These are phyloP conservation scores for Senna tora DNA, from an alignment of 306 rosid species.

Conservation along the genomic window DNA sequence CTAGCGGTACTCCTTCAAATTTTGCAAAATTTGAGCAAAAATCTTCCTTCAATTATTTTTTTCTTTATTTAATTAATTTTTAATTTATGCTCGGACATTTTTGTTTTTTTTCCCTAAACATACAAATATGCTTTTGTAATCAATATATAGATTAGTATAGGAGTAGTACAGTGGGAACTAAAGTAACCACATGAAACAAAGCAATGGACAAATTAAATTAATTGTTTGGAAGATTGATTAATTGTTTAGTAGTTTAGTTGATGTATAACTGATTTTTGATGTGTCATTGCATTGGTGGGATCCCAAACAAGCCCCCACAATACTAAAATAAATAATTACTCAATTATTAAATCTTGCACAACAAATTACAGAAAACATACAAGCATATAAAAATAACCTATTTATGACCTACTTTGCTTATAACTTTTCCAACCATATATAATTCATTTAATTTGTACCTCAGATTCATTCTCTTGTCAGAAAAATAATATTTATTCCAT, in stretches of 20 bases:
- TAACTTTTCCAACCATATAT: conserved; percentile 45
- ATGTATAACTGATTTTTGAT: conserved; percentile 14
- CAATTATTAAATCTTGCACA: conserved; percentile 38
- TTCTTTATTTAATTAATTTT: too few species aligned
- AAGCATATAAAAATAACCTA: conserved; percentile 11
- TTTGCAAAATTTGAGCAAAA: too few species aligned
- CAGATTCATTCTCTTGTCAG: conserved; percentile 17
- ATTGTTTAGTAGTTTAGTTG: too few species aligned
- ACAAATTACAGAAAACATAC: conserved; percentile 17
- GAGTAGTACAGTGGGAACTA: too few species aligned
- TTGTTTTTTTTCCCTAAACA: too few species aligned
- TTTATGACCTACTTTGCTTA: conserved; percentile 56
- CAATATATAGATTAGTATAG: too few species aligned
- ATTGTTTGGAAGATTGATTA: conserved; percentile 37
- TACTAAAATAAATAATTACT: conserved; percentile 26
- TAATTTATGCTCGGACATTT: too few species aligned
- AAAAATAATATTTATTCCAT: conserved; percentile 25
- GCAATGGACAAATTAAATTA: conserved; percentile 38
- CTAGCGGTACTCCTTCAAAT: too few species aligned
- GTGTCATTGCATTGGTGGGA: conserved; percentile 35
- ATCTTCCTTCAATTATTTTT: too few species aligned
- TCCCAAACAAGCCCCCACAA: neutral
- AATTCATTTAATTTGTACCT: neutral
- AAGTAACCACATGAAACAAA: conserved; percentile 21
- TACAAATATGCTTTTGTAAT: too few species aligned